Conservation (phyloP, 176 grass and related monocot species). For the Saccharum spontaneum region DNA sequence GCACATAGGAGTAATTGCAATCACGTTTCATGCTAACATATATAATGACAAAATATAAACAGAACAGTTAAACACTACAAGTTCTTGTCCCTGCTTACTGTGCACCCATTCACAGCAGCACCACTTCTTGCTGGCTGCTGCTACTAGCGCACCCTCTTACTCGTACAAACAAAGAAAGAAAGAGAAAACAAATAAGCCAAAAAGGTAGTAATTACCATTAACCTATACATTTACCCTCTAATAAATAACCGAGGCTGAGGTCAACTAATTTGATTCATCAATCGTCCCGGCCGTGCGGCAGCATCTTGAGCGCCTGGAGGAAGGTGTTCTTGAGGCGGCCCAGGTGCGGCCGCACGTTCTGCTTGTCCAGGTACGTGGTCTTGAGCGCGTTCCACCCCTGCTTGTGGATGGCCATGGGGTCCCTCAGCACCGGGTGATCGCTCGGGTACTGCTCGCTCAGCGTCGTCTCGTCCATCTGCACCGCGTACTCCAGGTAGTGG, state of each 20-base stretch:
- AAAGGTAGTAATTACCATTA: neutral
- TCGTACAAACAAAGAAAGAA: neutral
- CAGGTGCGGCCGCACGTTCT: conserved; percentile 84
- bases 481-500: conserved; percentile 78
- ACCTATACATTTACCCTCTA: neutral
- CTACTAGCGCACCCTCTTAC: neutral
- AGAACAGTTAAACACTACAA: neutral
- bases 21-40: neutral
- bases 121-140: neutral
- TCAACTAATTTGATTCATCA: neutral
- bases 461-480: conserved; percentile 85
- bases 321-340: conserved; percentile 84
- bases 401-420: conserved; percentile 76
- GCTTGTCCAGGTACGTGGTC: conserved; percentile 84
- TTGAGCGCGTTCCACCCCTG: conserved; percentile 81
- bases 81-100: neutral
- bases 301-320: conserved; percentile 57
- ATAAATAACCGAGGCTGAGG: neutral
- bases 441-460: conserved; percentile 75
- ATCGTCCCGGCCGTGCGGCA: conserved; percentile 50
- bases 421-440: conserved; percentile 66
- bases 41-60: neutral
- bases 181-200: neutral
- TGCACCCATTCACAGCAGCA: neutral
- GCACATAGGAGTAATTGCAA: neutral